Evolutionary conservation across 2,329 filamentous ascomycete species (phyloP).

Genomic region (Sclerotiophoma versabilis): DNA sequence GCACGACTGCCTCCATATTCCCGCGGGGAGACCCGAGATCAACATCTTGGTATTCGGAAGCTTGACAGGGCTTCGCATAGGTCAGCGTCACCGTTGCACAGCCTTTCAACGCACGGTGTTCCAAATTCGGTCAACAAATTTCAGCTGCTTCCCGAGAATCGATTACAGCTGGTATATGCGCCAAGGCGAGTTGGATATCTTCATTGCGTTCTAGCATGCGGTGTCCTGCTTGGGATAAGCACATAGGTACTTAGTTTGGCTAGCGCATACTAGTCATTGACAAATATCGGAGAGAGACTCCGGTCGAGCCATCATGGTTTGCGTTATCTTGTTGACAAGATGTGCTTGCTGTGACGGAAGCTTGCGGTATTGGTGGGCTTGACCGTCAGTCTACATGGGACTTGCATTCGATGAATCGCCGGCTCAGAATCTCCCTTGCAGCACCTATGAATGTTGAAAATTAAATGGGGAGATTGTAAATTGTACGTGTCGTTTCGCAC

Average conservation of each 20-base stretch:
- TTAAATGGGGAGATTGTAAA: not conserved
- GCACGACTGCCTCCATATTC: slow-evolving; percentile 2
- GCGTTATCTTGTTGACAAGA: slow-evolving; percentile 8
- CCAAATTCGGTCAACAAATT: slow-evolving; percentile 2
- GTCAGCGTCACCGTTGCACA: slow-evolving; percentile 9
- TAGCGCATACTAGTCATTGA: not conserved
- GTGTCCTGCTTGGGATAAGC: slow-evolving; percentile 6
- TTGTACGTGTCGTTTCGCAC: not conserved
- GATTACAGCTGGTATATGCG: slow-evolving; percentile 10
- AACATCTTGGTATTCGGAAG: slow-evolving; percentile 17
- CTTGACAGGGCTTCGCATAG: slow-evolving; percentile 9
- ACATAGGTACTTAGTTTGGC: not conserved
- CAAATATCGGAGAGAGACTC: not conserved
- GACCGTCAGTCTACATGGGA: not conserved
- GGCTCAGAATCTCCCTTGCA: not conserved
- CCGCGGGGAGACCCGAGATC: slow-evolving; percentile 32
- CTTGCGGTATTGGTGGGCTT: not conserved
- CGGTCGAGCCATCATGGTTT: not conserved
- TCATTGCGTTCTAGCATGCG: slow-evolving; percentile 3
- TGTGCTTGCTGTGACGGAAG: slow-evolving; percentile 1
- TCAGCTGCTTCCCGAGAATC: slow-evolving; percentile 12
- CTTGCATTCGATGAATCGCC: not conserved
- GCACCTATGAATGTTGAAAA: not conserved
- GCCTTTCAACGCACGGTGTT: slow-evolving; percentile 6
- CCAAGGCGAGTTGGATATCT: slow-evolving; percentile 3